These are phyloP conservation scores for Eustoma russellianum DNA, from an alignment of 257 asterid genomes.

Conservation along the genomic window DNA sequence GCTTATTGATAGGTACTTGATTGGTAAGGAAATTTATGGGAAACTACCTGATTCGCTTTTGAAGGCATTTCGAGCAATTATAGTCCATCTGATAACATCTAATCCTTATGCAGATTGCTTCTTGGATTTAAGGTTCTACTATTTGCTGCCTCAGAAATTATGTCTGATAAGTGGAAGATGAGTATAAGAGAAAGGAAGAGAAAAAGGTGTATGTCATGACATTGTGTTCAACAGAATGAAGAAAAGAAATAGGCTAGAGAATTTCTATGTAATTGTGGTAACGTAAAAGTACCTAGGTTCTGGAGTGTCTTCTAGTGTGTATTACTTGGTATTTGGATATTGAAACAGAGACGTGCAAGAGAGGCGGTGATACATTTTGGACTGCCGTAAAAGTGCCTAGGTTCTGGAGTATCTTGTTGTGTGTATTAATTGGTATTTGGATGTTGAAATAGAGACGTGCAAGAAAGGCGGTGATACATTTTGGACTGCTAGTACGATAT, in stretches of 20 bases:
- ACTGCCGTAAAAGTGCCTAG: no score
- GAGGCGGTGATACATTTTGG: neutral
- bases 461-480: neutral
- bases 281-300: neutral
- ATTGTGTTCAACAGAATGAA: neutral
- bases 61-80: neutral
- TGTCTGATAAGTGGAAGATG: neutral
- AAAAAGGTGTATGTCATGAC: neutral
- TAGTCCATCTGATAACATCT: neutral
- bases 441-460: neutral
- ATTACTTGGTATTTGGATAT: neutral
- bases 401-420: slow-evolving; percentile 4
- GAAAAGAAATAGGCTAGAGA: neutral
- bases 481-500: neutral
- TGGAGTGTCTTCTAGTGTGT: neutral
- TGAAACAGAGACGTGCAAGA: neutral
- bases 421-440: neutral
- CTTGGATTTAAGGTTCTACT: no score
- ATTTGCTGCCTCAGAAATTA: no score
- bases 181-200: slow-evolving; percentile 2
- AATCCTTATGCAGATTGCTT: slow-evolving; percentile 1
- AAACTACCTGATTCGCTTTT: neutral
- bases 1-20: slow-evolving; percentile 2
- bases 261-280: neutral
- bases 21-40: neutral